These are phyloP conservation scores for Pseudotsuga menziesii DNA, from an alignment of 75 land plant genomes.

Conservation along the genomic window DNA sequence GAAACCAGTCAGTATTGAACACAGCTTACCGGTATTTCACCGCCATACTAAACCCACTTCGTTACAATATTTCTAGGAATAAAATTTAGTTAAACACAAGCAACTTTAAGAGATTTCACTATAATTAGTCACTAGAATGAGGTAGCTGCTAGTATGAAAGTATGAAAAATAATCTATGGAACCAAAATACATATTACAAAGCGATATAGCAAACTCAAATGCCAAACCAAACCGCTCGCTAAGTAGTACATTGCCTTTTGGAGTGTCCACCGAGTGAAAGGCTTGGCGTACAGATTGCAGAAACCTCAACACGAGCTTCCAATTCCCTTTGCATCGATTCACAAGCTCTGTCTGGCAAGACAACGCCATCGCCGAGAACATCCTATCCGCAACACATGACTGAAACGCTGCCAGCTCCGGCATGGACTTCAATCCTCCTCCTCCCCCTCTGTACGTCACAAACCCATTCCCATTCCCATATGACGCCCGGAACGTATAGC, in stretches of 20 bases:
- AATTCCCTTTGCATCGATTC: constrained; percentile 60
- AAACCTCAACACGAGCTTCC: constrained; percentile 87
- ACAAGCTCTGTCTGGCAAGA: constrained; percentile 36
- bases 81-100: not conserved
- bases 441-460: constrained; percentile 12
- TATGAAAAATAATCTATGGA: not conserved
- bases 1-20: not conserved
- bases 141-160: too few relatives aligned
- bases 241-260: constrained; percentile 76
- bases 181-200: not conserved
- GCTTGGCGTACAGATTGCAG: constrained; percentile 69
- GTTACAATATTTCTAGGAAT: too few relatives aligned
- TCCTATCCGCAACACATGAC: constrained; percentile 37
- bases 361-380: constrained; percentile 39
- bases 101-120: not conserved
- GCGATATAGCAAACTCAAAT: not conserved
- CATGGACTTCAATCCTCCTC: constrained; percentile 54
- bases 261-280: constrained; percentile 43
- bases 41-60: not conserved
- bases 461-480: constrained; percentile 24
- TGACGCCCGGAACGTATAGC: constrained; percentile 47
- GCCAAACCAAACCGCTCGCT: constrained; percentile 7
- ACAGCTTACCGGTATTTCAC: too few relatives aligned
- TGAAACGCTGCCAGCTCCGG: constrained; percentile 66
- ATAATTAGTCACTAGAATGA: not conserved